Evolutionary conservation across 2,329 filamentous ascomycete species (phyloP).

Genomic region (Diaporthe amygdali): DNA sequence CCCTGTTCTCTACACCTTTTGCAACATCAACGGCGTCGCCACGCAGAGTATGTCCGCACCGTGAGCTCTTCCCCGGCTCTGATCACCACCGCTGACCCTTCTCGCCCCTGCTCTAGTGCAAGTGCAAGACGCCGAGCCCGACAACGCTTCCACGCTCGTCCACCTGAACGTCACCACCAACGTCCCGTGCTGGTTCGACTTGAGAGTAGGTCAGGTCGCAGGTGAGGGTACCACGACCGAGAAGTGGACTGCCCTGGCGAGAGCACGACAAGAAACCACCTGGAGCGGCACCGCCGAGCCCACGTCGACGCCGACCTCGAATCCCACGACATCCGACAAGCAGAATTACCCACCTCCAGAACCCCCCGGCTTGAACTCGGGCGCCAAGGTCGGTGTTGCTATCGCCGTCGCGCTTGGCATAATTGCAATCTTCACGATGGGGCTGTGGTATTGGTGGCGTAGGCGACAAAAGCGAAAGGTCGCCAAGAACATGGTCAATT

Average conservation of each 20-base stretch:
- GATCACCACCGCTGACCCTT: not conserved
- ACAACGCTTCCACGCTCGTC: constrained; percentile 15
- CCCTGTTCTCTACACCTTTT: constrained; percentile 13
- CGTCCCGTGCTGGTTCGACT: constrained; percentile 13
- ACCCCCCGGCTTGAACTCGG: not conserved
- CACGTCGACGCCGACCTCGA: constrained; percentile 4
- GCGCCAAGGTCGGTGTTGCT: constrained; percentile 22
- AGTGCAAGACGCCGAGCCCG: constrained; percentile 14
- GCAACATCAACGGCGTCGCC: constrained; percentile 15
- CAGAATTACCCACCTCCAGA: not conserved
- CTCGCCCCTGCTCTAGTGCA: constrained; percentile 1
- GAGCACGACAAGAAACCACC: constrained; percentile 7
- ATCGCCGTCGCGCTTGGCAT: constrained; percentile 19
- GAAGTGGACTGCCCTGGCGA: constrained; percentile 14
- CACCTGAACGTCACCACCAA: constrained; percentile 15
- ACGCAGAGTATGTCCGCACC: constrained; percentile 2
- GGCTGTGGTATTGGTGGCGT: constrained; percentile 24
- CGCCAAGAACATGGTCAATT: constrained; percentile 25
- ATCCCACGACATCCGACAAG: not conserved
- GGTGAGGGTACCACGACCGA: not conserved
- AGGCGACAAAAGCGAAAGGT: constrained; percentile 22
- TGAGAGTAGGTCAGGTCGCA: not conserved
- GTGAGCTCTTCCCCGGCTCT: not conserved
- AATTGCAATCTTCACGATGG: constrained; percentile 12
- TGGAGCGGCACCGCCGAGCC: constrained; percentile 15